Conservation (phyloP, 352 stramenopile species). For the Phytophthora cactorum region DNA sequence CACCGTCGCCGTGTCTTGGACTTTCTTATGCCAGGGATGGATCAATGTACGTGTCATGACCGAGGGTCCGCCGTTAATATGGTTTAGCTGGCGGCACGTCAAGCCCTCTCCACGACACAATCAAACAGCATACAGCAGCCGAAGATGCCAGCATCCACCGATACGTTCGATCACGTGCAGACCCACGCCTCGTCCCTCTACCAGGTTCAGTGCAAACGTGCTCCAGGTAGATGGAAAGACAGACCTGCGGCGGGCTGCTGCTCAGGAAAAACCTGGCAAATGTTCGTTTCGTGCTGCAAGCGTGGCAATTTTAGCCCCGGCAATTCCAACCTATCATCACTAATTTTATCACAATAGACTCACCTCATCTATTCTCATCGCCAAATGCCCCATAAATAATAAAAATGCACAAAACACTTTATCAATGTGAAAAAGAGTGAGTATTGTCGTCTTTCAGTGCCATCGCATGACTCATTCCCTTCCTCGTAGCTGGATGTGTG, state of each 20-base stretch:
- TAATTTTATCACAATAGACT: too few species aligned
- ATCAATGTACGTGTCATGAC: slow-evolving; percentile 48
- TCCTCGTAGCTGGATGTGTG: background rate
- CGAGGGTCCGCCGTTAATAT: slow-evolving; percentile 12
- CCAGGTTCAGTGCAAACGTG: slow-evolving; percentile 11
- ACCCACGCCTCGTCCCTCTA: slow-evolving; percentile 7
- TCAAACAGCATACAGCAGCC: slow-evolving; percentile 34
- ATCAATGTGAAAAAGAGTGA: slow-evolving; percentile 29
- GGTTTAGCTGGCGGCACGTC: slow-evolving; percentile 18
- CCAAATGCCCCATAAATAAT: background rate
- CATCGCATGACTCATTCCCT: slow-evolving; percentile 24
- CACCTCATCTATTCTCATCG: too few species aligned
- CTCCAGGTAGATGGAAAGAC: slow-evolving; percentile 24
- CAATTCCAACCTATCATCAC: background rate
- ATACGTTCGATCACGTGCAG: slow-evolving; percentile 10
- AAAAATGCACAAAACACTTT: background rate
- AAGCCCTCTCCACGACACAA: slow-evolving; percentile 22
- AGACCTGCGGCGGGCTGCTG: slow-evolving; percentile 16
- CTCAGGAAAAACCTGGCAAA: slow-evolving; percentile 9
- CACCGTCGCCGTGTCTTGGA: slow-evolving; percentile 33
- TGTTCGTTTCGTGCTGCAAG: slow-evolving; percentile 32
- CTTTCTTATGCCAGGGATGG: slow-evolving; percentile 36
- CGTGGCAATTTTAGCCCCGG: slow-evolving; percentile 25
- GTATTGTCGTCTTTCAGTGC: slow-evolving; percentile 21
- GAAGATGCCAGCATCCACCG: slow-evolving; percentile 35